Conservation (phyloP, 257 asterid species). For the Plantago major region DNA sequence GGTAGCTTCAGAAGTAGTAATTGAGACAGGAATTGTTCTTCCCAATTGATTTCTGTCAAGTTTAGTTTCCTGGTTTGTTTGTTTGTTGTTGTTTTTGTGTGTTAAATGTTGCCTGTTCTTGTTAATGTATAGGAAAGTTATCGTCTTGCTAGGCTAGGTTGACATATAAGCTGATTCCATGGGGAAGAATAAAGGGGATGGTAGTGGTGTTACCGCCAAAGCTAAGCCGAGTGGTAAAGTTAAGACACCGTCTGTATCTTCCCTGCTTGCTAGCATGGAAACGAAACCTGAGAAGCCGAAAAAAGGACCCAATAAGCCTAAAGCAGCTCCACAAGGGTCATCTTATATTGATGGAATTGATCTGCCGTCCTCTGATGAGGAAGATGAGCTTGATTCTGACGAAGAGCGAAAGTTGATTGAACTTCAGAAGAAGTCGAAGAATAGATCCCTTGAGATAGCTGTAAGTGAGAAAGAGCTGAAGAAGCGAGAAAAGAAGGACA, state of each 20-base stretch:
- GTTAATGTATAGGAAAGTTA: no score
- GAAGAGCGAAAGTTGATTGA: constrained; percentile 30
- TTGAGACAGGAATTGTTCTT: no score
- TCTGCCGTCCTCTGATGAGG: constrained; percentile 70
- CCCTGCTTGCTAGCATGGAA: constrained; percentile 61
- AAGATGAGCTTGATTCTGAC: constrained; percentile 31
- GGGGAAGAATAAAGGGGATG: constrained; percentile 68
- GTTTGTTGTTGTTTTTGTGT: no score
- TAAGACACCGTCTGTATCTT: constrained; percentile 56
- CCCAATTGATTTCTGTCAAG: no score
- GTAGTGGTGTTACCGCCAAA: constrained; percentile 37
- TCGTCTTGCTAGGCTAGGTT: not conserved
- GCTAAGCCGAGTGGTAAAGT: constrained; percentile 48
- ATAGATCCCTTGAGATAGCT: constrained; percentile 34
- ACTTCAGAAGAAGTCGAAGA: constrained; percentile 25
- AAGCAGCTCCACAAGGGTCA: constrained; percentile 38
- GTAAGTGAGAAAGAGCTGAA: constrained; percentile 44
- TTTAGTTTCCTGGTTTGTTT: no score
- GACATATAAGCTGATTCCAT: constrained; percentile 22
- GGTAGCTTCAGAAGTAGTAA: no score
- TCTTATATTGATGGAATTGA: constrained; percentile 47
- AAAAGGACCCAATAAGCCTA: constrained; percentile 45
- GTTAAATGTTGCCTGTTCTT: no score
- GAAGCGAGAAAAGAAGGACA: constrained; percentile 60
- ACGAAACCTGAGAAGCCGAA: constrained; percentile 53